phyloP scores from a whole-genome alignment of 2,329 filamentous ascomycete genomes.

The Nigrospora oryzae region DNA sequence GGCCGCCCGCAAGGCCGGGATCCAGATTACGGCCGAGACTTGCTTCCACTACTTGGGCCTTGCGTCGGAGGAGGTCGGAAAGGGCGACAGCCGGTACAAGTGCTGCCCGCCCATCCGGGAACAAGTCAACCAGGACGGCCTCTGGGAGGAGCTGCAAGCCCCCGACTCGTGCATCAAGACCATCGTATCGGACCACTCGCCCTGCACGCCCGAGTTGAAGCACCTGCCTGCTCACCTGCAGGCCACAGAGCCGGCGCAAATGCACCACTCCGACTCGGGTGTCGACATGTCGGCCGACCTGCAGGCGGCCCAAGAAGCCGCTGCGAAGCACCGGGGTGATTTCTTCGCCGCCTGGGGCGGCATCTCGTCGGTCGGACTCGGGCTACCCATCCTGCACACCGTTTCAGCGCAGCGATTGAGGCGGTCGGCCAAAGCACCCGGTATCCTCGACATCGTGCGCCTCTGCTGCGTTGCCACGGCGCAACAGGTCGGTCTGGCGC shows the following conservation, averaged over 20 bases:
- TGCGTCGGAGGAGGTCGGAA: conserved; percentile 69
- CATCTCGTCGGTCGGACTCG: conserved; percentile 87
- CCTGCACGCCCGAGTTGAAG: conserved; percentile 92
- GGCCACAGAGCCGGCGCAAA: conserved; percentile 21
- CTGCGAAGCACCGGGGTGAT: conserved; percentile 52
- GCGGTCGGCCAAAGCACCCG: conserved; percentile 30
- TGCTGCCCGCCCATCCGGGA: conserved; percentile 89
- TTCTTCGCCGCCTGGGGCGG: conserved; percentile 97
- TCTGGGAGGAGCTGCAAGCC: conserved; percentile 75
- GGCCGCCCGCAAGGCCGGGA: conserved; percentile 60
- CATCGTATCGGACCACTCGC: conserved; percentile 90
- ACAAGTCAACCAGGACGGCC: conserved; percentile 69
- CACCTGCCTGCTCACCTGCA: conserved; percentile 68
- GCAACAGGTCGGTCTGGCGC: conserved; percentile 74
- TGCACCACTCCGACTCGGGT: conserved; percentile 44
- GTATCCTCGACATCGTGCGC: conserved; percentile 71
- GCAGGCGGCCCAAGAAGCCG: conserved; percentile 22
- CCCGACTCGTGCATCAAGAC: conserved; percentile 77
- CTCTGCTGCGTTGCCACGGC: conserved; percentile 86
- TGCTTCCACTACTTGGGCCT: conserved; percentile 93
- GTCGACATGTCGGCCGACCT: conserved; percentile 35
- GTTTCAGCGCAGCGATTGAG: conserved; percentile 56
- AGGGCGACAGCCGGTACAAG: conserved; percentile 87
- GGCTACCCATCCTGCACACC: conserved; percentile 83
- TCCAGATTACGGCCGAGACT: conserved; percentile 88